phyloP scores from a whole-genome alignment of 495 filamentous ascomycete species.

The Neurospora sublineolata region DNA sequence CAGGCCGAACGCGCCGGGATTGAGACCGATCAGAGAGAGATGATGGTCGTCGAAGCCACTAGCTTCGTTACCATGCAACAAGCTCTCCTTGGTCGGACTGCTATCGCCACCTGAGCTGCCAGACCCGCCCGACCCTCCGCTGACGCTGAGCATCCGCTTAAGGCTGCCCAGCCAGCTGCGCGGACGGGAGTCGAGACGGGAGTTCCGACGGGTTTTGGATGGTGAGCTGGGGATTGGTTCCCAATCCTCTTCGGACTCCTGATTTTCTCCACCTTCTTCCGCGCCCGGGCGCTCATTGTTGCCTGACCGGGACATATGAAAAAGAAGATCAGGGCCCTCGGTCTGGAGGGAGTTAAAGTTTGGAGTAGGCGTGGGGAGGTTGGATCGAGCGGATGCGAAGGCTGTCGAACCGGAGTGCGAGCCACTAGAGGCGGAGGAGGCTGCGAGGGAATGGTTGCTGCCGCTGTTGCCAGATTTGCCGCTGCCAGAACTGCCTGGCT shows the following conservation, averaged over 20 bases:
- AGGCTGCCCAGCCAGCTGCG: constrained; percentile 40
- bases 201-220: background rate
- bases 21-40: background rate
- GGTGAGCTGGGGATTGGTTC: background rate
- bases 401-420: background rate
- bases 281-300: background rate
- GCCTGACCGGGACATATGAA: background rate
- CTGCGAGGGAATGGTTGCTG: constrained; percentile 13
- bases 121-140: constrained; percentile 8
- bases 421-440: background rate
- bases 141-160: constrained; percentile 29
- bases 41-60: background rate
- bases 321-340: background rate
- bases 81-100: constrained; percentile 12
- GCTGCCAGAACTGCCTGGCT: constrained; percentile 7
- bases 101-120: constrained; percentile 9
- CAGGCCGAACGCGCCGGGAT: background rate
- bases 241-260: background rate
- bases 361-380: background rate
- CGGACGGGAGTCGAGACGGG: constrained; percentile 1
- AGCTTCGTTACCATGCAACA: constrained; percentile 11
- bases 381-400: background rate
- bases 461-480: constrained; percentile 16
- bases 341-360: background rate
- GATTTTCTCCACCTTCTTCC: background rate